phyloP scores from a whole-genome alignment of 805 yeast species.

The Saccharomycopsis oosterbeekiorum region DNA sequence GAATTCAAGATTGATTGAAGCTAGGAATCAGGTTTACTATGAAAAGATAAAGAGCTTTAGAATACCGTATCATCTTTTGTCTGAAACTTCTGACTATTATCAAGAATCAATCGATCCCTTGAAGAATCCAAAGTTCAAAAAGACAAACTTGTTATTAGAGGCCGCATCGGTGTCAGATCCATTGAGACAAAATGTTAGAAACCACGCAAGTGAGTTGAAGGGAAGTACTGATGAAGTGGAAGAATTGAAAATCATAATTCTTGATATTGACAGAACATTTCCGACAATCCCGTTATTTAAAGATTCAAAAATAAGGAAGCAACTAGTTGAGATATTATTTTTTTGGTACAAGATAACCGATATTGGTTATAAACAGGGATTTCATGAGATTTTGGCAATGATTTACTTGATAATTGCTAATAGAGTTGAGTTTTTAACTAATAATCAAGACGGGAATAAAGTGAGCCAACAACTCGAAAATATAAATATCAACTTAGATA shows the following conservation, averaged over 20 bases:
- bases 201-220: not conserved
- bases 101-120: not conserved
- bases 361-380: slow-evolving; percentile 36
- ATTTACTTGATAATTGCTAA: slow-evolving; percentile 32
- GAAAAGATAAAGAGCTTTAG: not conserved
- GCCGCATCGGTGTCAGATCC: not conserved
- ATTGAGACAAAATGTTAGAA: not conserved
- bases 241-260: slow-evolving; percentile 16
- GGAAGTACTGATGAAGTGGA: not conserved
- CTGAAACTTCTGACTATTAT: not conserved
- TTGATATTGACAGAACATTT: slow-evolving; percentile 18
- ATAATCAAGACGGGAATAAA: not conserved
- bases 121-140: not conserved
- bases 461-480: slow-evolving; percentile 17
- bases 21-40: not conserved
- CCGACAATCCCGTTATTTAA: slow-evolving; percentile 15
- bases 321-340: slow-evolving; percentile 11
- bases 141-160: not conserved
- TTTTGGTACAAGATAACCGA: slow-evolving; percentile 18
- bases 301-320: slow-evolving; percentile 9
- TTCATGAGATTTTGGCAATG: slow-evolving; percentile 42
- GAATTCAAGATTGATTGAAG: not conserved
- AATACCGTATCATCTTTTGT: not conserved
- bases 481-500: slow-evolving; percentile 10
- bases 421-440: slow-evolving; percentile 23